Evolutionary conservation across 208 protist species (phyloP).

Genomic region (Leishmania lainsoni): DNA sequence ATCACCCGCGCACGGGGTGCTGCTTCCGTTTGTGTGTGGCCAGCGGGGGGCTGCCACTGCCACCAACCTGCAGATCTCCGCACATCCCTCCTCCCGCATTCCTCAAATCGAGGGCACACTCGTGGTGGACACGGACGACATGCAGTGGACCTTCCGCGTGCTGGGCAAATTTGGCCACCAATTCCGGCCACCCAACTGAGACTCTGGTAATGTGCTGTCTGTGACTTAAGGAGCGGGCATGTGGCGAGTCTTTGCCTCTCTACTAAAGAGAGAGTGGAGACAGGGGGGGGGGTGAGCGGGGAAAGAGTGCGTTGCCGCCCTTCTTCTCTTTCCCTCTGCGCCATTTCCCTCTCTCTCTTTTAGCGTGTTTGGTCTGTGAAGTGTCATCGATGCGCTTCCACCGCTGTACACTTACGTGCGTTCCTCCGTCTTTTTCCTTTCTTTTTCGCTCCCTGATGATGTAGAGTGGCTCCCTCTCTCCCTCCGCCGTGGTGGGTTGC

Average conservation of each 20-base stretch:
- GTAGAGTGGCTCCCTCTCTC: neutral
- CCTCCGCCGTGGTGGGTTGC: neutral
- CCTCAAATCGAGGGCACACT: constrained; percentile 82
- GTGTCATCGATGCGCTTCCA: neutral
- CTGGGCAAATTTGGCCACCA: constrained; percentile 61
- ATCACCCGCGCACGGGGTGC: constrained; percentile 64
- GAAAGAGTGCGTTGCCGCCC: neutral
- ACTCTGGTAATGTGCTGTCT: neutral
- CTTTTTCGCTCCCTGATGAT: neutral
- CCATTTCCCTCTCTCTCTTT: constrained; percentile 1
- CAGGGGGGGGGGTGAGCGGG: too few species aligned
- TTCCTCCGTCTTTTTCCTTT: neutral
- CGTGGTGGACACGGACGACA: constrained; percentile 91
- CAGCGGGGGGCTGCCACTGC: constrained; percentile 43
- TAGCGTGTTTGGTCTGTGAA: neutral
- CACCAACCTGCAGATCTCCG: constrained; percentile 56
- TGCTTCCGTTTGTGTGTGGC: constrained; percentile 69
- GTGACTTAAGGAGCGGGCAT: neutral
- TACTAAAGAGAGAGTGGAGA: too few species aligned
- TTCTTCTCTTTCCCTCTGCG: neutral
- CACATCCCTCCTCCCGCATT: constrained; percentile 64
- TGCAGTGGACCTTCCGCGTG: constrained; percentile 92
- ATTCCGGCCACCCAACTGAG: constrained; percentile 7
- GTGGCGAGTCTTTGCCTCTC: neutral
- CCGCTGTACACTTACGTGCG: neutral